phyloP scores from a whole-genome alignment of 1,284 basidiomycete genomes.

The Moniliella sp. region DNA sequence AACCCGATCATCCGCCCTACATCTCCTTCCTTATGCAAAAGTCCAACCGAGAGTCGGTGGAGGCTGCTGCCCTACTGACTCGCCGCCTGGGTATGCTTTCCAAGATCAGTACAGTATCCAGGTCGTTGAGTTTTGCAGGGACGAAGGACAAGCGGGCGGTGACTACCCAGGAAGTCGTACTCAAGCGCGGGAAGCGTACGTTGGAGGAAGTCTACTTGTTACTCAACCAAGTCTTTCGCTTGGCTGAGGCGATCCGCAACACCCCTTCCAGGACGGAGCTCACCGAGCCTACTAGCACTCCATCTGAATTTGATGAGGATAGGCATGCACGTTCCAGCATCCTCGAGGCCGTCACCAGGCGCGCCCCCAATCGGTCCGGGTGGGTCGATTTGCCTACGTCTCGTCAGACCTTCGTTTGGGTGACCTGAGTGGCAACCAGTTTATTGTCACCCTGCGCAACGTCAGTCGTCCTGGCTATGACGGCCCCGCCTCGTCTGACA shows the following conservation, averaged over 20 bases:
- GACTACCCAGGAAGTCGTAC: constrained; percentile 71
- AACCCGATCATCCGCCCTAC: constrained; percentile 51
- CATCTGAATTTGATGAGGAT: neutral
- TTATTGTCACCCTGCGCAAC: constrained; percentile 74
- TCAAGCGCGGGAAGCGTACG: constrained; percentile 56
- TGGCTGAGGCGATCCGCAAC: too few relatives aligned
- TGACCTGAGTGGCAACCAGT: constrained; percentile 83
- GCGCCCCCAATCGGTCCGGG: constrained; percentile 46
- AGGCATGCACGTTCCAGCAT: too few relatives aligned
- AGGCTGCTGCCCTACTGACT: constrained; percentile 59
- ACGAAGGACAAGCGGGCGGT: constrained; percentile 97
- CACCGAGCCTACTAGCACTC: too few relatives aligned
- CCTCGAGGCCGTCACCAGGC: neutral
- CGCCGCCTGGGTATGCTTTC: constrained; percentile 36
- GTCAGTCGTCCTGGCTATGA: constrained; percentile 15
- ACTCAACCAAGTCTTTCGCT: too few relatives aligned
- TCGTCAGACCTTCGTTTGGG: constrained; percentile 65
- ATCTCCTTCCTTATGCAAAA: constrained; percentile 94
- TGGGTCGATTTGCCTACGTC: constrained; percentile 68
- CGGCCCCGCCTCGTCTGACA: neutral
- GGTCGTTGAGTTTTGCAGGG: constrained; percentile 69
- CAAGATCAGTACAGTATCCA: too few relatives aligned
- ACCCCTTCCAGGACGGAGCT: too few relatives aligned
- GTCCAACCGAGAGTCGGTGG: constrained; percentile 88
- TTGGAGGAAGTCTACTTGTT: constrained; percentile 59